Percentiles rank a stretch among this genome's conserved stretches.
phyloP scores from a whole-genome alignment of 164 flowering plant genomes.

The Kingdonia uniflora region DNA sequence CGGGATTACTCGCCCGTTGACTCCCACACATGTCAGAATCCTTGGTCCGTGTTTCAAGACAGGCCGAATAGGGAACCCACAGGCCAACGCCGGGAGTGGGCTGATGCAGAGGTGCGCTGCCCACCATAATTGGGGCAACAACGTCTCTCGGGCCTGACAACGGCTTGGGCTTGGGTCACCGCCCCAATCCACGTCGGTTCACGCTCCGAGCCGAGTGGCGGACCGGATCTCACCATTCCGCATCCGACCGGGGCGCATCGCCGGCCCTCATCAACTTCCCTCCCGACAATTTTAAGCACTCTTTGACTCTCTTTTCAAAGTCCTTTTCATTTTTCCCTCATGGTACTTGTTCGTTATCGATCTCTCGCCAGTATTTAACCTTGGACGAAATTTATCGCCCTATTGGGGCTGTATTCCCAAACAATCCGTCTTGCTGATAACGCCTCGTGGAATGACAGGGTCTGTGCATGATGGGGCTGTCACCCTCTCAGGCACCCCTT shows the following conservation, averaged over 20 bases:
- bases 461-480: not conserved
- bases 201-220: not conserved
- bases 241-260: constrained; percentile 1
- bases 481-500: constrained; percentile 3
- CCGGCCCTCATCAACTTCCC: constrained; percentile 3
- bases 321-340: constrained; percentile 2
- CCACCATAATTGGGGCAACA: too few species aligned
- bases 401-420: not conserved
- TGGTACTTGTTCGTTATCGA: constrained; percentile 2
- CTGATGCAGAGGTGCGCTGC: too few species aligned
- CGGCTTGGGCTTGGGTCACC: too few species aligned
- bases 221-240: not conserved
- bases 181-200: too few species aligned
- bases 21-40: constrained; percentile 2
- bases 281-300: constrained; percentile 5
- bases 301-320: constrained; percentile 9
- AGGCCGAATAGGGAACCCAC: too few species aligned
- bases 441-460: constrained; percentile 2
- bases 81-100: too few species aligned
- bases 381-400: constrained; percentile 3
- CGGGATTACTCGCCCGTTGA: constrained; percentile 2
- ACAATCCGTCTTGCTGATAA: not conserved
- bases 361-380: constrained; percentile 5
- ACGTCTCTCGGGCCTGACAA: too few species aligned
- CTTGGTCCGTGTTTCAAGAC: constrained; percentile 4